A percentile compares a stretch with the other conserved stretches of the same genome.
Evolutionary conservation across 768 basidiomycete species (phyloP).

Genomic region (Boletus reticuloceps): DNA sequence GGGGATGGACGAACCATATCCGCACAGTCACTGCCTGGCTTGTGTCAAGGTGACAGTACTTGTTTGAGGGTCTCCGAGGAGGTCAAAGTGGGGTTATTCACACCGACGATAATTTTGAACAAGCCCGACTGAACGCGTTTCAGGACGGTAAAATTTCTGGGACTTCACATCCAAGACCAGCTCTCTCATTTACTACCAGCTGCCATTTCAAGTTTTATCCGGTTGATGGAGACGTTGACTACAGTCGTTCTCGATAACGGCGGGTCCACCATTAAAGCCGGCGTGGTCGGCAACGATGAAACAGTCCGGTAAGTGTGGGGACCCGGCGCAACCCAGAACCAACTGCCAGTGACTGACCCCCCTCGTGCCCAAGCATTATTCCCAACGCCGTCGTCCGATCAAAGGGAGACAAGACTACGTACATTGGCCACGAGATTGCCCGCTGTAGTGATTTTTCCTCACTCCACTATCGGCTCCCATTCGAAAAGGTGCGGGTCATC

Average conservation of each 20-base stretch:
- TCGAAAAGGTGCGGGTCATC: conserved; percentile 66
- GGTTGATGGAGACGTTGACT: conserved; percentile 16
- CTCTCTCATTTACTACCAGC: no score
- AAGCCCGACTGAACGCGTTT: background rate
- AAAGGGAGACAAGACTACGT: conserved; percentile 78
- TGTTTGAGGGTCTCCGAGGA: conserved; percentile 6
- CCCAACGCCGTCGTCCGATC: conserved; percentile 84
- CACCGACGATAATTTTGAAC: background rate
- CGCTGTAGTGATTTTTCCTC: conserved; percentile 78
- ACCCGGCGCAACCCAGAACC: background rate
- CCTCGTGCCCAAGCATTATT: conserved; percentile 48
- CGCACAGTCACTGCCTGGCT: background rate
- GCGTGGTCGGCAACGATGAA: conserved; percentile 40
- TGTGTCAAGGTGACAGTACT: background rate
- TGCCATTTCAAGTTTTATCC: no score
- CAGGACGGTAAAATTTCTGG: background rate
- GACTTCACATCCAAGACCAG: no score
- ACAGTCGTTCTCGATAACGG: conserved; percentile 87
- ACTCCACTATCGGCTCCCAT: conserved; percentile 78
- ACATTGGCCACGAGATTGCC: conserved; percentile 83
- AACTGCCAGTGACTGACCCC: background rate
- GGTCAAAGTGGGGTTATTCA: background rate
- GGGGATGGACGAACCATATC: background rate
- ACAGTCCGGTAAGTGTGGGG: conserved; percentile 23
- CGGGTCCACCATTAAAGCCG: conserved; percentile 77